These are phyloP conservation scores for Elaeis oleifera DNA, from an alignment of 202 grass and related monocot species.

Conservation along the genomic window DNA sequence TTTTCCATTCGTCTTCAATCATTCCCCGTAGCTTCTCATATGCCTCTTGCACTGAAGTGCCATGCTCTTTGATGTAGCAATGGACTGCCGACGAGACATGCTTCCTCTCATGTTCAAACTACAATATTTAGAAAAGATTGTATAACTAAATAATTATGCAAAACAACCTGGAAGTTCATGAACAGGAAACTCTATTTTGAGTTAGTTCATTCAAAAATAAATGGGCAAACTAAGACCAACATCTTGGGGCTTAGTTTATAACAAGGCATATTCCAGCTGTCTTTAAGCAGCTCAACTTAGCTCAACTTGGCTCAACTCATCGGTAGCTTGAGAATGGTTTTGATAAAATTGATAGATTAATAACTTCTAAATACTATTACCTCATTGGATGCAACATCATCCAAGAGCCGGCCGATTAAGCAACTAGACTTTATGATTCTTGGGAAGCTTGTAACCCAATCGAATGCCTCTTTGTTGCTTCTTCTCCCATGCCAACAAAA, in stretches of 20 bases:
- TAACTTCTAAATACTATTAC: no score
- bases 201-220: no score
- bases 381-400: slow-evolving; percentile 1
- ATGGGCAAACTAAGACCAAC: no score
- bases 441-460: slow-evolving; percentile 10
- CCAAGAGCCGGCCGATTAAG: neutral
- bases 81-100: slow-evolving; percentile 9
- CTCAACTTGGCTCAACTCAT: no score
- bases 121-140: slow-evolving; percentile 15
- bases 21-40: slow-evolving; percentile 5
- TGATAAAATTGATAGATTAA: no score
- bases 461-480: slow-evolving; percentile 1
- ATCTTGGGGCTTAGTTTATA: no score
- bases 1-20: slow-evolving; percentile 31
- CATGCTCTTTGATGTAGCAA: slow-evolving; percentile 13
- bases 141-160: neutral
- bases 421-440: slow-evolving; percentile 7
- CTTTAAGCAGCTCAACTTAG: no score
- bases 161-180: slow-evolving; percentile 12
- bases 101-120: neutral
- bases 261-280: neutral
- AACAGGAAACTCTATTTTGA: no score
- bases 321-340: no score
- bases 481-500: slow-evolving; percentile 9
- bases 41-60: neutral